Evolutionary conservation across 306 rosid genomes (phyloP), one percentile per base, ranked within the genome.

Genomic region (Sicyos baderoa): DNA sequence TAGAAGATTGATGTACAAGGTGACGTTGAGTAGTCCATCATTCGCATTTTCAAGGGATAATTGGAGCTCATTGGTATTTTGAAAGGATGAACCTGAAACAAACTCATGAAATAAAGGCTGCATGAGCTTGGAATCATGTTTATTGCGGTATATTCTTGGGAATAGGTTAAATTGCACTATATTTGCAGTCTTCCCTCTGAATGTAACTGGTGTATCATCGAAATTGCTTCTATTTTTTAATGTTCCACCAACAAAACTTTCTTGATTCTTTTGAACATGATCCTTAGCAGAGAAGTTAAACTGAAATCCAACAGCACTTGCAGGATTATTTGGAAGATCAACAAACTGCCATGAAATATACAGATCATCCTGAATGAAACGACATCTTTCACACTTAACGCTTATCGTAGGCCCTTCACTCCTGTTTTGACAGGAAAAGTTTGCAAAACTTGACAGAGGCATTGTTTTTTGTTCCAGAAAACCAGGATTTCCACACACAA

Each of bases 51-150:
- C 91, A 77, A 94, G 96, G 48, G 99, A 94, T 49, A 83, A 61
- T 76, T 70, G 94, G 64, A 94, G 91, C 70, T 80, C 88, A 71
- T 37, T 83, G 53, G 84, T 55, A 74, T 90, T 88, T 22, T n/a
- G 80, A 73, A 73, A 86, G 71, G 74, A 77, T 37, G 99, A 94
- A 72, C 99, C 99, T 0, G 99, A 88, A 47, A 90, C 82, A 82
- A 94, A 94, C 84, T 90, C 97, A 54, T 86, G 97, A 77, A 84
- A 94, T 65, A 94, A 72, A 80, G 99, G 99, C 75, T 94, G 97
- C 76, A 94, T 80, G 74, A 90, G 89, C 86, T 84, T 88, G 52
- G 91, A 80, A 77, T 81, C 85, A 47, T 84, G 91, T 62, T 88
- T 74, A 67, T 81, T 84, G 51, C 4, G 85, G 82, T 88, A 90